Base-by-base conservation (phyloP, 306 rosid genomes). In the Elaeagnus macrophylla region DNA sequence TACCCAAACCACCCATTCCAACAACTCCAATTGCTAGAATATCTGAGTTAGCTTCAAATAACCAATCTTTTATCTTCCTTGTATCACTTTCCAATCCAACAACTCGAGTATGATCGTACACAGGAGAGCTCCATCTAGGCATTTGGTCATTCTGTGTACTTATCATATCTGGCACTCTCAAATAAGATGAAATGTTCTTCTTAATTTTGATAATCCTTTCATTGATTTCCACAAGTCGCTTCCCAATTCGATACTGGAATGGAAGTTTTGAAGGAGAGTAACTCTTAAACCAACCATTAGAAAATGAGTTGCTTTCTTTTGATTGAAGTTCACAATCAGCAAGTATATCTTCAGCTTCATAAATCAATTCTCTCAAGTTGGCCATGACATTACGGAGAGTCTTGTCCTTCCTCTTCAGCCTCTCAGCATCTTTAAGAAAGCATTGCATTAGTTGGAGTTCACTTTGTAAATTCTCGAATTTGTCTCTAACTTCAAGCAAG, bases 1-100 rank as follows among this genome's bases (percentile, higher is more conserved):
- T 65, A 5, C 71, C 76, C 11, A 65, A 14, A 0, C 76, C 76
- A 13, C 76, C 76, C 76, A 71, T 71, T 16, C 76, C 76, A 44
- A 71, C 71, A 19, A 71, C 71, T 36, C 71, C 76, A 71, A 65
- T 65, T 3, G 56, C 42, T 41, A 65, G 43, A 53, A 72, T 60
- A 11, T 54, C 67, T 5, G 3, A 41, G 53, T 72, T 64, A 54
- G 59, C 72, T 20, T 66, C 67, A 54, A 41, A 43, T 3, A 72
- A 17, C 76, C 72, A 65, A 15, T 65, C 53, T 39, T 65, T 72
- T 41, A 72, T n/a, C 64, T 60, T 72, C 35, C 38, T 48, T 3
- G 59, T 58, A 52, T 65, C 76, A 12, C 45, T 67, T 60, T 72
- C 76, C 59, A 72, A 35, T n/a, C 76, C 76, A 18, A 72, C 72